These are phyloP conservation scores for Solanum appendiculatum DNA, from an alignment of 257 asterid species.

Conservation along the genomic window DNA sequence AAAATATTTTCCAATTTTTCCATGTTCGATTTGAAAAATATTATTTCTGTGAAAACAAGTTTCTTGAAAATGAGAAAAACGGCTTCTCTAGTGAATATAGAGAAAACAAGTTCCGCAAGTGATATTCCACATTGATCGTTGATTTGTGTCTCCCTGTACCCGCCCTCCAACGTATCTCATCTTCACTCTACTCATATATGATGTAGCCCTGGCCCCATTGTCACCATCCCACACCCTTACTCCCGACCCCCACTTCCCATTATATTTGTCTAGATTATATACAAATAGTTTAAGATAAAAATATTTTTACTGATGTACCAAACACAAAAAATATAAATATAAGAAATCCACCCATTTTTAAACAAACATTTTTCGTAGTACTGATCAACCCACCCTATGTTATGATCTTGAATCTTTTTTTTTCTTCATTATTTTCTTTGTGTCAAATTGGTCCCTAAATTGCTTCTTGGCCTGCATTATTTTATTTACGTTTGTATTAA, in stretches of 20 bases:
- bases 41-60: background rate
- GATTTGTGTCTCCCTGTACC: background rate
- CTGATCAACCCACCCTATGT: background rate
- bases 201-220: background rate
- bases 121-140: background rate
- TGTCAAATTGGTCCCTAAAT: background rate
- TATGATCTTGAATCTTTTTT: background rate
- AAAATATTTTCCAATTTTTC: background rate
- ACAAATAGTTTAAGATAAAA: background rate
- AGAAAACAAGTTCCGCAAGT: background rate
- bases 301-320: too few species aligned
- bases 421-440: background rate
- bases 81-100: background rate
- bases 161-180: background rate
- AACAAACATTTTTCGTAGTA: too few species aligned
- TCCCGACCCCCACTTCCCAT: accelerated
- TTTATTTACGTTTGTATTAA: background rate
- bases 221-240: background rate
- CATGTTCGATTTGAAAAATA: background rate
- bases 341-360: too few species aligned
- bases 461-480: background rate
- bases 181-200: background rate
- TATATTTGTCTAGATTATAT: background rate
- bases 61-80: background rate
- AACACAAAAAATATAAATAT: too few species aligned